These are phyloP conservation scores for Cucurbita moschata DNA, from an alignment of 306 rosid genomes.

Conservation along the genomic window DNA sequence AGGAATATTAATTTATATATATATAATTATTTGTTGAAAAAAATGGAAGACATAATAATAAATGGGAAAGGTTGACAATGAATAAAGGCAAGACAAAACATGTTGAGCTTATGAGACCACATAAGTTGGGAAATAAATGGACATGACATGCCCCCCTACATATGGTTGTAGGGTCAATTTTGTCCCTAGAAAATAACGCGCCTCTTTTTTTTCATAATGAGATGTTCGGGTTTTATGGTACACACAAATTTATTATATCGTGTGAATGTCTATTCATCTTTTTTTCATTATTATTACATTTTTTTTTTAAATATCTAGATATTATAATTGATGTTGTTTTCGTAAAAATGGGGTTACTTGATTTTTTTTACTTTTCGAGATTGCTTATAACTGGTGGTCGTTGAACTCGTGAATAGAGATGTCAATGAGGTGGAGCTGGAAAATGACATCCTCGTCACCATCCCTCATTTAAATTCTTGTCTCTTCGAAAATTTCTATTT, in stretches of 20 bases:
- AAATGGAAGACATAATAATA: slow-evolving; percentile 4
- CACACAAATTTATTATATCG: background rate
- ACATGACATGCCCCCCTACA: background rate
- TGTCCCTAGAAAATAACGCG: background rate
- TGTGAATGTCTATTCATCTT: background rate
- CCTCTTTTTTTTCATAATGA: background rate
- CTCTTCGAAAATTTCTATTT: no score
- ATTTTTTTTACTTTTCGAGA: no score
- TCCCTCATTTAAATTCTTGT: no score
- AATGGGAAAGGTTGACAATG: background rate
- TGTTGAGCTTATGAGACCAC: slow-evolving; percentile 5
- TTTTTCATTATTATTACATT: no score
- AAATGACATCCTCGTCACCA: no score
- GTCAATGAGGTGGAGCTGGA: no score
- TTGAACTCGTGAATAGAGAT: no score
- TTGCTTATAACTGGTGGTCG: no score
- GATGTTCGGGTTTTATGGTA: background rate
- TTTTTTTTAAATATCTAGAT: background rate
- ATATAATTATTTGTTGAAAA: background rate
- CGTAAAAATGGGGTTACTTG: no score
- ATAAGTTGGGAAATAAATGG: slow-evolving; percentile 7
- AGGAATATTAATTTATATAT: background rate
- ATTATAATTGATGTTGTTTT: no score
- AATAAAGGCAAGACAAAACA: background rate
- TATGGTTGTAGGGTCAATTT: slow-evolving; percentile 7